A percentile compares a stretch with the other conserved stretches of the same genome.
Evolutionary conservation across 1,284 basidiomycete species (phyloP).

Genomic region (Ceratobasidium sp.): DNA sequence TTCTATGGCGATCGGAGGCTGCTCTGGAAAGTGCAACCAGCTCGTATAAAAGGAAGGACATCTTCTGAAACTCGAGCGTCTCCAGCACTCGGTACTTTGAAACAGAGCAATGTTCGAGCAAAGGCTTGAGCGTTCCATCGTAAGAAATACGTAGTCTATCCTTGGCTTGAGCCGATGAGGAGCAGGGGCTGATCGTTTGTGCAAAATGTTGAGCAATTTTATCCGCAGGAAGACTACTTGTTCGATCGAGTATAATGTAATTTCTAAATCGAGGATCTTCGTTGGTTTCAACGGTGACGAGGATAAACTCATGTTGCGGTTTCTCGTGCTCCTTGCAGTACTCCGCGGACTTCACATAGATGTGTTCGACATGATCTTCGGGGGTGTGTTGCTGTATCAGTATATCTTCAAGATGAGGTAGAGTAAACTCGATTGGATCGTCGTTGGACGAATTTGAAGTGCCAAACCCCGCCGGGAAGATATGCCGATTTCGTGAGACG

Average conservation of each 20-base stretch:
- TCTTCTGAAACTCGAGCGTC: neutral
- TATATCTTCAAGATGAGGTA: neutral
- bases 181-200: too few relatives aligned
- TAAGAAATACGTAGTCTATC: slow-evolving; percentile 21
- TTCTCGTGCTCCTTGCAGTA: slow-evolving; percentile 19
- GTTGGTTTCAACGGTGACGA: slow-evolving; percentile 1
- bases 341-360: slow-evolving; percentile 16
- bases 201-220: neutral
- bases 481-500: neutral
- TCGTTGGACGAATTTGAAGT: neutral
- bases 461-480: neutral
- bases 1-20: slow-evolving; percentile 2
- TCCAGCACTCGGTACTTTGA: neutral
- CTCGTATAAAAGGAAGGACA: neutral
- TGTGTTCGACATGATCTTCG: slow-evolving; percentile 8
- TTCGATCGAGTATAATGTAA: slow-evolving; percentile 14
- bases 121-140: neutral
- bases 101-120: neutral
- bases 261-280: neutral
- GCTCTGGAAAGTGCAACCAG: neutral
- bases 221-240: neutral
- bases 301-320: slow-evolving; percentile 32
- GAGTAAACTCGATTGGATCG: neutral
- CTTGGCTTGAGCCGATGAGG: too few relatives aligned
- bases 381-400: neutral